Conservation (phyloP, 805 yeast species). For the Nakazawaea ambrosiae region DNA sequence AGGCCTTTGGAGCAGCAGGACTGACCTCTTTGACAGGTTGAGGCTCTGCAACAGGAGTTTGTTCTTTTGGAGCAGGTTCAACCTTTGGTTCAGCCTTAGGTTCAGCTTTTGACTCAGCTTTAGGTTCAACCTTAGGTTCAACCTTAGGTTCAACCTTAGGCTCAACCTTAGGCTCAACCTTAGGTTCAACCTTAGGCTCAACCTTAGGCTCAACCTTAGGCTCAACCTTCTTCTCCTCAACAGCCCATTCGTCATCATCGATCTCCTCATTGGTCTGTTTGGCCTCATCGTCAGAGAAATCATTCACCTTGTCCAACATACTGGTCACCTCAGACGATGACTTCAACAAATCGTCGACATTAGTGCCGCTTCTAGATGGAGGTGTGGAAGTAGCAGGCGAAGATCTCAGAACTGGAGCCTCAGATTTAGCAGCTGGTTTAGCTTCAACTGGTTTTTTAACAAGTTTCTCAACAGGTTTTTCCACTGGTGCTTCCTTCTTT, state of each 20-base stretch:
- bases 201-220: slow-evolving; percentile 6
- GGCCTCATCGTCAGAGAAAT: slow-evolving; percentile 32
- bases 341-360: slow-evolving; percentile 41
- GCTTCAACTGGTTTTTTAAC: slow-evolving; percentile 4
- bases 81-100: slow-evolving; percentile 2
- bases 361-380: slow-evolving; percentile 16
- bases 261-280: slow-evolving; percentile 18
- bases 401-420: not conserved
- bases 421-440: slow-evolving; percentile 5
- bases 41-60: slow-evolving; percentile 13
- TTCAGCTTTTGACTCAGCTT: slow-evolving; percentile 11
- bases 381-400: slow-evolving; percentile 8
- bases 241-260: slow-evolving; percentile 23
- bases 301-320: slow-evolving; percentile 38
- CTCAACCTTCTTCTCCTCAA: slow-evolving; percentile 8
- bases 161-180: slow-evolving; percentile 12
- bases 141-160: not conserved
- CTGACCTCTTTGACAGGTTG: slow-evolving; percentile 12
- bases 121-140: slow-evolving; percentile 14
- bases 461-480: not conserved
- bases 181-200: slow-evolving; percentile 14
- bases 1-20: slow-evolving; percentile 10
- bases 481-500: slow-evolving; percentile 15
- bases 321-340: slow-evolving; percentile 37
- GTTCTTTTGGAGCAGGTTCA: slow-evolving; percentile 12